A percentile compares a stretch with the other conserved stretches of the same genome.
Evolutionary conservation across 139 green algal genomes (phyloP).

Genomic region (Pycnococcus provasolii): DNA sequence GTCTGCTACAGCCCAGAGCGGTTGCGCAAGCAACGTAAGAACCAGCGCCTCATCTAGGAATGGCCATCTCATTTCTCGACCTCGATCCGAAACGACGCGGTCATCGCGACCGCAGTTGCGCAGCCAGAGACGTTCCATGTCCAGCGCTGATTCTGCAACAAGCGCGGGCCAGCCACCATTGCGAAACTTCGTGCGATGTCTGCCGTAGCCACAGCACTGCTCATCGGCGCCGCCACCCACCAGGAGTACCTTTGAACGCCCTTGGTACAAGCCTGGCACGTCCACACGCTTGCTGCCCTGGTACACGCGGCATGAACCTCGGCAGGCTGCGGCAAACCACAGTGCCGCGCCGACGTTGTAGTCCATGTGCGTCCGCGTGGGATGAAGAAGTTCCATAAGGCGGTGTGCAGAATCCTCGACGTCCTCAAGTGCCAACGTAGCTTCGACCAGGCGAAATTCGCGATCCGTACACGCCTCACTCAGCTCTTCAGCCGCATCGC

Average conservation of each 20-base stretch:
- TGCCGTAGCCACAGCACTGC: constrained; percentile 80
- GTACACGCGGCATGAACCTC: not conserved
- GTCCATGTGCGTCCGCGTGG: constrained; percentile 73
- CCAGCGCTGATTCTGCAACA: constrained; percentile 59
- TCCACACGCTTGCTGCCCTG: not conserved
- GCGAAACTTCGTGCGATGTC: constrained; percentile 66
- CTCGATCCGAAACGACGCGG: constrained; percentile 66
- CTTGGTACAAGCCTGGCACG: constrained; percentile 29
- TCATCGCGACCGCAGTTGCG: constrained; percentile 89
- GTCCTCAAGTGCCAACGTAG: not conserved
- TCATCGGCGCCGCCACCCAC: constrained; percentile 89
- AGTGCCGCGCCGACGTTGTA: constrained; percentile 78
- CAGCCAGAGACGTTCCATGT: constrained; percentile 73
- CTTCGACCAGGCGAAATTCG: not conserved
- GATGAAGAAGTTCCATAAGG: not conserved
- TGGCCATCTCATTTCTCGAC: constrained; percentile 66
- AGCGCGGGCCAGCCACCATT: constrained; percentile 33
- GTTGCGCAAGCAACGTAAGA: constrained; percentile 31
- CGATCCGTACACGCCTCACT: not conserved
- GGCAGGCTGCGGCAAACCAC: constrained; percentile 50
- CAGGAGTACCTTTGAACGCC: constrained; percentile 59
- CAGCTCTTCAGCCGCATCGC: constrained; percentile 22
- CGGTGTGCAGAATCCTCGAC: not conserved
- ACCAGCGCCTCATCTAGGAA: constrained; percentile 83
- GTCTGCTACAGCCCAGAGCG: constrained; percentile 25